Conservation (phyloP, 2,329 filamentous ascomycete species). For the Fusarium concolor region DNA sequence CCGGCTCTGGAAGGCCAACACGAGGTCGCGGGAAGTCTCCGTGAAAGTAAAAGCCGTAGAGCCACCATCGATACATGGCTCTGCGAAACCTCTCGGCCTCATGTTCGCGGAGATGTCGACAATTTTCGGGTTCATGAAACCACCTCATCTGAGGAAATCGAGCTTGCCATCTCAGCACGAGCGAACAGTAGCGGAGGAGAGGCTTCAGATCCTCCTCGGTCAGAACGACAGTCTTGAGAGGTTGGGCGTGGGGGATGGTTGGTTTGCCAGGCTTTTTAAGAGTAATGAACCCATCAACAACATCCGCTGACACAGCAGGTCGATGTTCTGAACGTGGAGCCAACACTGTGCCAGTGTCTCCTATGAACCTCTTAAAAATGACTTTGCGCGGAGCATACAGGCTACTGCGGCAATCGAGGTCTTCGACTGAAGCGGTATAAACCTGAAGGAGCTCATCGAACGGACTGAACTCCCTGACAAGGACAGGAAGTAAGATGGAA, state of each 20-base stretch:
- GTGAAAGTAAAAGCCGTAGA: conserved; percentile 65
- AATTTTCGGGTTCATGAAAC: conserved; percentile 59
- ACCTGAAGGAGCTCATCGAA: conserved; percentile 61
- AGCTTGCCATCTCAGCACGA: conserved; percentile 55
- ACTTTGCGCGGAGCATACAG: conserved; percentile 55
- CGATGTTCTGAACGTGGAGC: conserved; percentile 27
- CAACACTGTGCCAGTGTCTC: conserved; percentile 49
- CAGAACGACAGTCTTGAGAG: conserved; percentile 46
- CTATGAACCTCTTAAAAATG: conserved; percentile 53
- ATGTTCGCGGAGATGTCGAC: conserved; percentile 56
- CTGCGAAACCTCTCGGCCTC: conserved; percentile 62
- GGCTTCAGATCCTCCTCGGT: conserved; percentile 50
- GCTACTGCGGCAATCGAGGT: conserved; percentile 49
- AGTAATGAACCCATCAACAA: conserved; percentile 35
- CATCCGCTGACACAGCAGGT: not conserved
- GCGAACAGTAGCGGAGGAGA: conserved; percentile 51
- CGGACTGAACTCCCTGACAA: conserved; percentile 57
- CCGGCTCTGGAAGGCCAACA: conserved; percentile 53
- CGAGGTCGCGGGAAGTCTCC: conserved; percentile 55
- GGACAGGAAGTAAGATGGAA: conserved; percentile 56
- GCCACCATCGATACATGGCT: conserved; percentile 66
- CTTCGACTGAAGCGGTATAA: conserved; percentile 56
- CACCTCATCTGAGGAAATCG: conserved; percentile 59
- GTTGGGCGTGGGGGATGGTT: not conserved
- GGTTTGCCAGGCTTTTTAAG: conserved; percentile 41